A percentile compares a stretch with the other conserved stretches of the same genome.
Conservation (phyloP, 805 yeast genomes). For the Naumovozyma baii region DNA sequence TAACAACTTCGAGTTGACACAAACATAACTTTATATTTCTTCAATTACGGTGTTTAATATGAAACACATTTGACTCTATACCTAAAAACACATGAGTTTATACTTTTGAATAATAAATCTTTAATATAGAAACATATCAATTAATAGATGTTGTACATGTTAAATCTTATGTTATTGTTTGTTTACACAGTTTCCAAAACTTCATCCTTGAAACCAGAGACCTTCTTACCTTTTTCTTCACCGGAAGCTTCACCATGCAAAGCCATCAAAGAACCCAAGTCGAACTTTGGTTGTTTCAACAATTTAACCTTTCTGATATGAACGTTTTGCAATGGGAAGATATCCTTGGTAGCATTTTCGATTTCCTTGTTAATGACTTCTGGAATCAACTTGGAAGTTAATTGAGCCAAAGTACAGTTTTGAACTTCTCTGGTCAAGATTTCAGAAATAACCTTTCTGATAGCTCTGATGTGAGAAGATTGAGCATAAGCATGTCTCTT, state of each 20-base stretch:
- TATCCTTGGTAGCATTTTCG: constrained; percentile 87
- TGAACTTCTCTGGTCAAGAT: constrained; percentile 94
- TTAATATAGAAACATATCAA: constrained; percentile 2
- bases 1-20: too few relatives aligned
- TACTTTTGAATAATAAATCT: not conserved
- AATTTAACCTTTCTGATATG: constrained; percentile 98
- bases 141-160: constrained; percentile 6
- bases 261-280: constrained; percentile 88
- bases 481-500: constrained; percentile 97
- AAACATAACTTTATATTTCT: too few relatives aligned
- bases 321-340: constrained; percentile 96
- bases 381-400: constrained; percentile 93
- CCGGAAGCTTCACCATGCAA: constrained; percentile 90
- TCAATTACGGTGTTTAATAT: too few relatives aligned
- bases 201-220: constrained; percentile 93
- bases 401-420: constrained; percentile 89
- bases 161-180: constrained; percentile 5
- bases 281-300: constrained; percentile 97
- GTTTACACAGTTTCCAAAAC: constrained; percentile 89
- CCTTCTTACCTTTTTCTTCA: constrained; percentile 96
- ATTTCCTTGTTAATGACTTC: constrained; percentile 98
- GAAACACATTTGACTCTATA: not conserved
- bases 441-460: constrained; percentile 93
- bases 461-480: constrained; percentile 91
- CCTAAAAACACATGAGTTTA: not conserved